These are phyloP conservation scores for Solanum boliviense DNA, from an alignment of 257 asterid species.

Conservation along the genomic window DNA sequence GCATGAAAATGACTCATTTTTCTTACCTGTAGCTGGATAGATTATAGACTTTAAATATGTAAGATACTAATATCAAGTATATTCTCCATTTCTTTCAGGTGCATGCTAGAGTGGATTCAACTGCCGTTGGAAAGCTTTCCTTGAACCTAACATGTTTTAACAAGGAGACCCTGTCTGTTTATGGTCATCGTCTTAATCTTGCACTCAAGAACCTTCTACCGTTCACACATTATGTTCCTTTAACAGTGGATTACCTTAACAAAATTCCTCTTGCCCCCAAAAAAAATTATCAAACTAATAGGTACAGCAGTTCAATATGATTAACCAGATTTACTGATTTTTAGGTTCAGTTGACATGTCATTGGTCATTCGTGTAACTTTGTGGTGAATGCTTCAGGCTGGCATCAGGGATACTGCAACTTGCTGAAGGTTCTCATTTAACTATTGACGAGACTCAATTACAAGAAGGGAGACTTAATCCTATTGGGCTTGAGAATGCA, in stretches of 20 bases:
- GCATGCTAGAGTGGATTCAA: conserved; percentile 58
- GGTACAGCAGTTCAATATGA: conserved; percentile 26
- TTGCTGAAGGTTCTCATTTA: conserved; percentile 82
- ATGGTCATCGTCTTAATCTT: conserved; percentile 41
- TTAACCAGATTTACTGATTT: neutral
- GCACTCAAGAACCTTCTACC: conserved; percentile 57
- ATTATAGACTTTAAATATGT: neutral
- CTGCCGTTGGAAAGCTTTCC: conserved; percentile 81
- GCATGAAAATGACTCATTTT: conserved; percentile 17
- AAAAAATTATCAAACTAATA: conserved; percentile 75
- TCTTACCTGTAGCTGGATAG: neutral
- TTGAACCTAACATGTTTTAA: conserved; percentile 64
- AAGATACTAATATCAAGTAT: neutral
- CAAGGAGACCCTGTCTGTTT: conserved; percentile 55
- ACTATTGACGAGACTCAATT: conserved; percentile 68
- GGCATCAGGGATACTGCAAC: conserved; percentile 58
- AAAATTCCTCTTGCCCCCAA: conserved; percentile 57
- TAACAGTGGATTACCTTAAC: conserved; percentile 68
- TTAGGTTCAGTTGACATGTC: neutral
- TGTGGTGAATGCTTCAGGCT: conserved; percentile 29
- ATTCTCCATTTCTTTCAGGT: conserved; percentile 34
- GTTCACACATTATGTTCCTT: conserved; percentile 53
- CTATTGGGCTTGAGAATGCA: conserved; percentile 61
- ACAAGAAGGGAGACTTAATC: conserved; percentile 55
- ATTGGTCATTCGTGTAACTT: neutral